phyloP scores from a whole-genome alignment of 2,329 filamentous ascomycete genomes.

The Emergomyces africanus region DNA sequence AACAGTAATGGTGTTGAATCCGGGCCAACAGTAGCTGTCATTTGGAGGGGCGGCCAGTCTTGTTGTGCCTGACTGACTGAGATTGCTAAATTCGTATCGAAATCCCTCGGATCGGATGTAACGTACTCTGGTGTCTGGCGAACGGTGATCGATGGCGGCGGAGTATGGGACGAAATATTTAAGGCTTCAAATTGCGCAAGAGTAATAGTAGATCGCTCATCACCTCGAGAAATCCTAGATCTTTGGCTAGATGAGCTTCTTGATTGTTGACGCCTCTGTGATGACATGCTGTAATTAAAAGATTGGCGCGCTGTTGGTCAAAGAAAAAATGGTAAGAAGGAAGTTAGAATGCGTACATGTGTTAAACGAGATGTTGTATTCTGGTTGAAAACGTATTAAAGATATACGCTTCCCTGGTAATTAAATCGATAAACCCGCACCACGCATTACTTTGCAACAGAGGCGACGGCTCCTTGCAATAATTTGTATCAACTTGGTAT shows the following conservation, averaged over 20 bases:
- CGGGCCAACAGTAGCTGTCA: not conserved
- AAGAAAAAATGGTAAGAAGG: not conserved
- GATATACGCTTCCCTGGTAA: not conserved
- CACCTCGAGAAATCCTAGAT: conserved; percentile 3
- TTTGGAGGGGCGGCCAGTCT: not conserved
- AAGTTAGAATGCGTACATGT: not conserved
- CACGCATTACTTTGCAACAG: not conserved
- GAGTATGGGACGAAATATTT: conserved; percentile 5
- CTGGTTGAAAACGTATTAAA: not conserved
- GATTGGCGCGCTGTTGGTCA: not conserved
- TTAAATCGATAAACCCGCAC: not conserved
- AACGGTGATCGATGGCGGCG: conserved; percentile 6
- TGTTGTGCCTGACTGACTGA: not conserved
- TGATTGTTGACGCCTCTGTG: not conserved
- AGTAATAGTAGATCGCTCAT: conserved; percentile 3
- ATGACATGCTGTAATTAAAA: not conserved
- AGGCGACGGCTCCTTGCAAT: not conserved
- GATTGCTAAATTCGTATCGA: conserved; percentile 1
- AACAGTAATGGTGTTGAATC: not conserved
- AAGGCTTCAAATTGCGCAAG: conserved; percentile 6
- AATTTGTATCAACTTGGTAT: not conserved
- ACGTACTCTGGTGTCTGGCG: conserved; percentile 4
- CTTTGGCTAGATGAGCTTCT: conserved; percentile 32
- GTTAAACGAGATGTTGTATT: not conserved
- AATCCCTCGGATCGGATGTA: conserved; percentile 1